These are phyloP conservation scores for Hypoxylon lienhwacheense DNA, from an alignment of 495 filamentous ascomycete species.

Conservation along the genomic window DNA sequence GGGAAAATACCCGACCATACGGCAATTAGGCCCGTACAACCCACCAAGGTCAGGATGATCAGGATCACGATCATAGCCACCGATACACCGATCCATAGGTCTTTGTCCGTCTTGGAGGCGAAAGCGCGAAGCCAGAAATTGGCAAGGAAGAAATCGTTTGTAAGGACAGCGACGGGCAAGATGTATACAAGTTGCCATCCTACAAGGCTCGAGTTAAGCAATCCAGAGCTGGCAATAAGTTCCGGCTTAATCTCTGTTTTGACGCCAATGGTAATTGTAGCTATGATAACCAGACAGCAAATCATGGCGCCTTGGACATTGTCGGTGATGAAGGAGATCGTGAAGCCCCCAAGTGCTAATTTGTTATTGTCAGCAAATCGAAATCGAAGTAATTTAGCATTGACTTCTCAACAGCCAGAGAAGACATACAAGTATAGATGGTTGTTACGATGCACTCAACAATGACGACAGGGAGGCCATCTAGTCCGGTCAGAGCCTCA, in stretches of 20 bases:
- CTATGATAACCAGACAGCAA: slow-evolving; percentile 65
- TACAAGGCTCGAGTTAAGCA: slow-evolving; percentile 61
- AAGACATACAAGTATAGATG: slow-evolving; percentile 69
- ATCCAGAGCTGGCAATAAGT: slow-evolving; percentile 62
- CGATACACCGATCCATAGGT: slow-evolving; percentile 70
- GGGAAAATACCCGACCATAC: slow-evolving; percentile 69
- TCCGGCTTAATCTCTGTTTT: slow-evolving; percentile 68
- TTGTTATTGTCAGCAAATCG: slow-evolving; percentile 20
- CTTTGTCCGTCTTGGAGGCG: slow-evolving; percentile 72
- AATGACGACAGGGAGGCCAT: slow-evolving; percentile 72
- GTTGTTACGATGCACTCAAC: slow-evolving; percentile 72
- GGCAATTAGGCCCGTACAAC: slow-evolving; percentile 68
- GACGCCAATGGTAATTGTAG: slow-evolving; percentile 69
- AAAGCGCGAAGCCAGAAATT: slow-evolving; percentile 83
- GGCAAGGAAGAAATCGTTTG: slow-evolving; percentile 78
- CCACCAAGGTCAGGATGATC: slow-evolving; percentile 66
- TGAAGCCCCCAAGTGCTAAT: slow-evolving; percentile 71
- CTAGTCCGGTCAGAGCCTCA: slow-evolving; percentile 67
- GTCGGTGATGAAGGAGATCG: slow-evolving; percentile 76
- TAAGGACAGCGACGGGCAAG: slow-evolving; percentile 71
- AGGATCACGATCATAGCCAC: slow-evolving; percentile 63
- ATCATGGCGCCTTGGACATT: slow-evolving; percentile 78
- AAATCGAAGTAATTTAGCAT: neutral
- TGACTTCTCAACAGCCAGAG: neutral
- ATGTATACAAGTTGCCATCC: slow-evolving; percentile 82